phyloP scores from a whole-genome alignment of 805 yeast species.

The Yarrowia sp. region DNA sequence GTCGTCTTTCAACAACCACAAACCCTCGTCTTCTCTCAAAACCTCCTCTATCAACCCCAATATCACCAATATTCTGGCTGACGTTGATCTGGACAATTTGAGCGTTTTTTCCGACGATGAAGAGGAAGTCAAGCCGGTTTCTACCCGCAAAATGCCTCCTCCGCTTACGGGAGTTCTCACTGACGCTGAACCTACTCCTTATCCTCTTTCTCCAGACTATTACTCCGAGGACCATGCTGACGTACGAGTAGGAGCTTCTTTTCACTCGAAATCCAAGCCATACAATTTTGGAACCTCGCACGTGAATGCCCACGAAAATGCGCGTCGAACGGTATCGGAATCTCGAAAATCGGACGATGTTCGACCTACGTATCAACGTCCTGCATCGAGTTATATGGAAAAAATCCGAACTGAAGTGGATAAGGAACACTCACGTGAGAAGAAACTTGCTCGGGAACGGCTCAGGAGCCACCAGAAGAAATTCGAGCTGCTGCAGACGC shows the following conservation, averaged over 20 bases:
- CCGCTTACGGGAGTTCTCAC: background rate
- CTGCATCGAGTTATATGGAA: background rate
- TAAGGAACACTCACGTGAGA: background rate
- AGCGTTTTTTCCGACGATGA: too few relatives aligned
- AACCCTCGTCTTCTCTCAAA: too few relatives aligned
- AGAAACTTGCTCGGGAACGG: background rate
- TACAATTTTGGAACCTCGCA: background rate
- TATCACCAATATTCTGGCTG: background rate
- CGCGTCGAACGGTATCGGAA: background rate
- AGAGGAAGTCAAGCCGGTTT: too few relatives aligned
- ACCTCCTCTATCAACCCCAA: background rate
- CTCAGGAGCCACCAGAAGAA: background rate
- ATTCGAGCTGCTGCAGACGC: background rate
- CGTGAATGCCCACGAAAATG: background rate
- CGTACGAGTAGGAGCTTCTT: background rate
- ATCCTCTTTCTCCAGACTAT: background rate
- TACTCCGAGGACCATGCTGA: background rate
- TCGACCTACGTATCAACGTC: background rate
- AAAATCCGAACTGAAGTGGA: conserved; percentile 1
- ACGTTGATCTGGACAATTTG: too few relatives aligned
- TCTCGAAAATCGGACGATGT: too few relatives aligned
- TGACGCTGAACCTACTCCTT: background rate
- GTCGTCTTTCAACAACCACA: too few relatives aligned
- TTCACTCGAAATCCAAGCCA: background rate
- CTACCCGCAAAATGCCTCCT: too few relatives aligned